Percentiles rank a stretch among this genome's conserved stretches.
Evolutionary conservation across 495 filamentous ascomycete genomes (phyloP).

Genomic region (Astrothelium macrocarpum): DNA sequence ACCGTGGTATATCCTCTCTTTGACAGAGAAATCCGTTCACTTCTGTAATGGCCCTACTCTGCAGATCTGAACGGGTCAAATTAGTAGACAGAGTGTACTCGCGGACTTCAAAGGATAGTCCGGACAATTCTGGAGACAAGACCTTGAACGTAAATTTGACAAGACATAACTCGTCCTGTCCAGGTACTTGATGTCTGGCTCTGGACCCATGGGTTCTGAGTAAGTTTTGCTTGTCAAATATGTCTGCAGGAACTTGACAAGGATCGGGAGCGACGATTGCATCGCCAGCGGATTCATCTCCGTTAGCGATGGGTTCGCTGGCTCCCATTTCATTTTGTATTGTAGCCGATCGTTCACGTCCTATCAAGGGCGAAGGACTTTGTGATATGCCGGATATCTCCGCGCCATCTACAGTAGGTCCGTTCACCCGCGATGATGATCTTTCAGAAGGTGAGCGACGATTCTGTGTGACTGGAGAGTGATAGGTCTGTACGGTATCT

Average conservation of each 20-base stretch:
- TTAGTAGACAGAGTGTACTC: not conserved
- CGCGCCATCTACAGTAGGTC: not conserved
- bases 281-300: too few relatives aligned
- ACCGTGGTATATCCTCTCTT: not conserved
- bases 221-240: not conserved
- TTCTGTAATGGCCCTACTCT: not conserved
- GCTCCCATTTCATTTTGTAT: too few relatives aligned
- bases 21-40: not conserved
- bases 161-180: not conserved
- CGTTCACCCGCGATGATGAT: not conserved
- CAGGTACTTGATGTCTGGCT: not conserved
- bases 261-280: too few relatives aligned
- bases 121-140: not conserved
- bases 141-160: not conserved
- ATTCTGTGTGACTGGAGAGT: not conserved
- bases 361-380: not conserved
- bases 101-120: not conserved
- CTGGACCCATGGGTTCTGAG: not conserved
- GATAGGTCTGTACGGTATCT: not conserved
- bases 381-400: not conserved
- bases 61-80: not conserved
- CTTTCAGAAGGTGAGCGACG: not conserved
- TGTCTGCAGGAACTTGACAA: too few relatives aligned
- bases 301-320: too few relatives aligned
- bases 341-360: too few relatives aligned